Percentiles rank a stretch among this genome's conserved stretches.
Evolutionary conservation across 441 rosid species (phyloP).

Genomic region (Gossypium schwendimanii): DNA sequence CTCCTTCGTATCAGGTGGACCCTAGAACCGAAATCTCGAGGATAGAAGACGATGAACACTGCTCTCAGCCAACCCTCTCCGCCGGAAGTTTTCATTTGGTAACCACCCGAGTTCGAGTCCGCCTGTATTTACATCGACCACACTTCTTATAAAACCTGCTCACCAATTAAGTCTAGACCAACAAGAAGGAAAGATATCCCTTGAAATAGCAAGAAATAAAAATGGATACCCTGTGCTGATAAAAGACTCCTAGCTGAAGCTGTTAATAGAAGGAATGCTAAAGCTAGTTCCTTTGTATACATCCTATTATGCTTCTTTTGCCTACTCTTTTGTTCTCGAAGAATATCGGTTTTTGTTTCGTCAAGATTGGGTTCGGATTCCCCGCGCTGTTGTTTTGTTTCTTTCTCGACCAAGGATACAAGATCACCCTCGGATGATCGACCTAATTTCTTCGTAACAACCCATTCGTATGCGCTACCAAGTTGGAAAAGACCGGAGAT

Average conservation of each 20-base stretch:
- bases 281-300: conserved; percentile 65
- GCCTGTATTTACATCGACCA: conserved; percentile 8
- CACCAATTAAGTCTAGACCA: conserved; percentile 87
- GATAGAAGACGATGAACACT: background rate
- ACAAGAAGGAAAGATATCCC: conserved; percentile 85
- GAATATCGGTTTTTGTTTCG: conserved; percentile 43
- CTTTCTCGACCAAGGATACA: conserved; percentile 48
- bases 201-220: conserved; percentile 90
- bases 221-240: conserved; percentile 91
- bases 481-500: conserved; percentile 90
- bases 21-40: background rate
- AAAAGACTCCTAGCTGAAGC: conserved; percentile 81
- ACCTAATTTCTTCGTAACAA: conserved; percentile 88
- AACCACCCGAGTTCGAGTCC: background rate
- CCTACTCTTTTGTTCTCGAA: conserved; percentile 29
- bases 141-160: conserved; percentile 45
- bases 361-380: conserved; percentile 49
- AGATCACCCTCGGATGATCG: conserved; percentile 91
- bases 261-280: conserved; percentile 73
- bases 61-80: background rate
- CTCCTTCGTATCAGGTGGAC: conserved; percentile 2
- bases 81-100: background rate
- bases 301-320: conserved; percentile 73
- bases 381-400: conserved; percentile 42
- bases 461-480: conserved; percentile 97